Evolutionary conservation across 441 rosid genomes (phyloP).

Genomic region (Bruguiera hainesii): DNA sequence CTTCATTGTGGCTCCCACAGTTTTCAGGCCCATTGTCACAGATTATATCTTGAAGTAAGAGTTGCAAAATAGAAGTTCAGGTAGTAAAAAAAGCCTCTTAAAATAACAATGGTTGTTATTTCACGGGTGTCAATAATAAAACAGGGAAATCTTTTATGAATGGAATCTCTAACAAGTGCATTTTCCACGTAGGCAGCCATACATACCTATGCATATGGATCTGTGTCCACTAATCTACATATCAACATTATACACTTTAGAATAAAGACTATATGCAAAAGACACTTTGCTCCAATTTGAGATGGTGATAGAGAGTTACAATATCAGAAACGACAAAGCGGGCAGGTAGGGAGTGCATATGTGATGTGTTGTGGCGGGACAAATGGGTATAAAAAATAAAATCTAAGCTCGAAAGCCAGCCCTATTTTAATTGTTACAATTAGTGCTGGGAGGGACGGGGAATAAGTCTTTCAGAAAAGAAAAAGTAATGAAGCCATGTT

Average conservation of each 20-base stretch:
- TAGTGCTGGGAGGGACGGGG: neutral
- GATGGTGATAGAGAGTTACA: constrained; percentile 9
- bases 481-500: neutral
- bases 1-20: constrained; percentile 2
- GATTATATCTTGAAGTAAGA: neutral
- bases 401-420: constrained; percentile 11
- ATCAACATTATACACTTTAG: constrained; percentile 1
- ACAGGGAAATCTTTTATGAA: constrained; percentile 1
- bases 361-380: constrained; percentile 1
- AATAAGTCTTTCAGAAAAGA: neutral
- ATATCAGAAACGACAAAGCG: constrained; percentile 16
- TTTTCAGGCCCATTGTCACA: neutral
- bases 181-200: neutral
- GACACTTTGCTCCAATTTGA: constrained; percentile 8
- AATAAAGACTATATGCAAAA: constrained; percentile 10
- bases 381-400: constrained; percentile 10
- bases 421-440: constrained; percentile 3
- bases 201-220: constrained; percentile 7
- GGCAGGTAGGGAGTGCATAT: constrained; percentile 20
- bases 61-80: neutral
- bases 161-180: neutral
- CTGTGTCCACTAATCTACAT: neutral
- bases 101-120: neutral
- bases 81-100: neutral
- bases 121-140: neutral